Percentiles rank a stretch among this genome's conserved stretches.
phyloP scores from a whole-genome alignment of 1,284 basidiomycete genomes.

The Volvariella volvacea region DNA sequence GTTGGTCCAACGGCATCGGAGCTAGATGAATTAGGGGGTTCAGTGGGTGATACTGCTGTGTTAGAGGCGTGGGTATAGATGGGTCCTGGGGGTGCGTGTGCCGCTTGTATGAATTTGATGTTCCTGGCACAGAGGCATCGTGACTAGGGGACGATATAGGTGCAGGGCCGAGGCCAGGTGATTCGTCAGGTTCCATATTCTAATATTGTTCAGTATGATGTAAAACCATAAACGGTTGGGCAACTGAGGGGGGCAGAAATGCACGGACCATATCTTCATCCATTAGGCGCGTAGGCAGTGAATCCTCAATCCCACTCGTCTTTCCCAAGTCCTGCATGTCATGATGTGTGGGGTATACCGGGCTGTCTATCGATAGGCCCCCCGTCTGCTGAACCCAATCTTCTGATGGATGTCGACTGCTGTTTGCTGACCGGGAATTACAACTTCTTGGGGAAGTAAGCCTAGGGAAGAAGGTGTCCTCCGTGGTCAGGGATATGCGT shows the following conservation, averaged over 20 bases:
- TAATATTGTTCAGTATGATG: background rate
- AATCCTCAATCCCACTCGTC: conserved; percentile 6
- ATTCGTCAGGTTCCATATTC: conserved; percentile 3
- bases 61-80: conserved; percentile 11
- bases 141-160: conserved; percentile 2
- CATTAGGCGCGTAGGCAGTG: conserved; percentile 6
- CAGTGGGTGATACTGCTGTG: conserved; percentile 4
- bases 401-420: conserved; percentile 40
- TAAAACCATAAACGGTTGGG: background rate
- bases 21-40: conserved; percentile 30
- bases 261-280: conserved; percentile 32
- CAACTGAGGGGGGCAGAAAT: conserved; percentile 1
- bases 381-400: conserved; percentile 64
- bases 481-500: conserved; percentile 38
- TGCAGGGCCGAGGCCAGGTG: conserved; percentile 2
- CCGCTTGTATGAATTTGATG: background rate
- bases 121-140: background rate
- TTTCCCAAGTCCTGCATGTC: conserved; percentile 3
- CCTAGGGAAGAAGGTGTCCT: conserved; percentile 9
- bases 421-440: conserved; percentile 19
- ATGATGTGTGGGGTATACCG: conserved; percentile 23
- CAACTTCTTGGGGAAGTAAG: conserved; percentile 11
- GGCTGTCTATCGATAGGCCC: conserved; percentile 52
- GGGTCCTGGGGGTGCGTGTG: conserved; percentile 3
- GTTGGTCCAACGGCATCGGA: background rate